phyloP scores from a whole-genome alignment of 2,329 filamentous ascomycete species.

The Microsporum ferrugineum region DNA sequence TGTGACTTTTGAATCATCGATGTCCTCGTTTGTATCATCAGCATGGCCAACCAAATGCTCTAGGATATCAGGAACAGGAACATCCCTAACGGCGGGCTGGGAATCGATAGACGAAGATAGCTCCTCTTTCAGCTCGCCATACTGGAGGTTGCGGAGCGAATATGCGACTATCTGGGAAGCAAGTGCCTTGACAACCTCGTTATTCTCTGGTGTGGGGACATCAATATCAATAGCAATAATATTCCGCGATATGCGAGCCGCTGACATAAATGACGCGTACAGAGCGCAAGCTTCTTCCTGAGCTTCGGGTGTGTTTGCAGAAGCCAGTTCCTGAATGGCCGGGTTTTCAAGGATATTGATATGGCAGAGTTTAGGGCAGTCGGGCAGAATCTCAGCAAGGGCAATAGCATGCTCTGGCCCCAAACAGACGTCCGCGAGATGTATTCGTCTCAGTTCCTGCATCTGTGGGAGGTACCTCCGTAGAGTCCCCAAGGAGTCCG shows the following conservation, averaged over 20 bases:
- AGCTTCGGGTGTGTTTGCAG: conserved; percentile 63
- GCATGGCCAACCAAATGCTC: conserved; percentile 73
- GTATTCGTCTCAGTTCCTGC: conserved; percentile 65
- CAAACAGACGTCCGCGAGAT: conserved; percentile 74
- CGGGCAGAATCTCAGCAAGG: conserved; percentile 78
- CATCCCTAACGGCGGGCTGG: conserved; percentile 37
- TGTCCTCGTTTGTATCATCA: conserved; percentile 38
- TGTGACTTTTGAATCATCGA: conserved; percentile 55
- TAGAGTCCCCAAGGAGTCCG: conserved; percentile 62
- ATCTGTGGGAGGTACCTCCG: conserved; percentile 78
- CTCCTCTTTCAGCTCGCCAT: conserved; percentile 54
- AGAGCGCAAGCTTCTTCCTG: conserved; percentile 92
- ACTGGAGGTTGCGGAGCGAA: conserved; percentile 82
- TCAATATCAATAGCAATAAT: conserved; percentile 89
- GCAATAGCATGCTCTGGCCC: conserved; percentile 81
- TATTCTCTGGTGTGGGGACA: conserved; percentile 66
- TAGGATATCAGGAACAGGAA: conserved; percentile 68
- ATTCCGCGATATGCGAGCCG: conserved; percentile 68
- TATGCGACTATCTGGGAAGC: conserved; percentile 93
- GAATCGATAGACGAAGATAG: conserved; percentile 34
- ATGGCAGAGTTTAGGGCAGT: conserved; percentile 69
- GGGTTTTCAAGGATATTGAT: conserved; percentile 74
- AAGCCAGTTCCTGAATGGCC: conserved; percentile 52
- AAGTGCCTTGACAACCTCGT: conserved; percentile 80
- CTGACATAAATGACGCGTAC: conserved; percentile 82